phyloP scores from a whole-genome alignment of 106 monocot genomes.

The Dendrobium huoshanense region DNA sequence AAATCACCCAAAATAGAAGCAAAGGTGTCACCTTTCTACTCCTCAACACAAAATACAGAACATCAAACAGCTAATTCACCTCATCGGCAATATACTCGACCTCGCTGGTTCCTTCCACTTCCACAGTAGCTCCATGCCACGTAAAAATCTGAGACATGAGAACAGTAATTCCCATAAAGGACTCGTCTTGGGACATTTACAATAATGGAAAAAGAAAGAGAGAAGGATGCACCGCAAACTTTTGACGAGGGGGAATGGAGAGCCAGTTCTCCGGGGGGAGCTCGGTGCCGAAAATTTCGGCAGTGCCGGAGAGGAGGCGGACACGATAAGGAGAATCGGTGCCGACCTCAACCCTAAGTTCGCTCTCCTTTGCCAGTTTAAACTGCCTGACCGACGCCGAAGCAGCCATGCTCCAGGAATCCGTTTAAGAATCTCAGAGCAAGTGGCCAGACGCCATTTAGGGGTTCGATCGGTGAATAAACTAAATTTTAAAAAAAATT shows the following conservation, averaged over 20 bases:
- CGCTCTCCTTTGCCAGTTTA: constrained; percentile 76
- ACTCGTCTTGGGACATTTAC: background rate
- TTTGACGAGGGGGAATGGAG: constrained; percentile 58
- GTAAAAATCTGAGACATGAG: constrained; percentile 62
- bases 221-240: constrained; percentile 48
- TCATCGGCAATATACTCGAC: constrained; percentile 91
- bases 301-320: constrained; percentile 76
- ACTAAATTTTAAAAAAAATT: too few species aligned
- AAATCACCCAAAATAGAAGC: background rate
- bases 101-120: constrained; percentile 80
- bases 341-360: constrained; percentile 79
- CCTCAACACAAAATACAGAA: background rate
- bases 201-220: background rate
- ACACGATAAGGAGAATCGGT: constrained; percentile 38
- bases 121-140: constrained; percentile 83
- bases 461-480: too few species aligned
- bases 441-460: too few species aligned
- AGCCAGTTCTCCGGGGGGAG: constrained; percentile 81
- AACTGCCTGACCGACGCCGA: constrained; percentile 28
- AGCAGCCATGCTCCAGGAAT: background rate
- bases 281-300: constrained; percentile 95
- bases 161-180: background rate
- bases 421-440: too few species aligned
- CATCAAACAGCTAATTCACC: constrained; percentile 28
- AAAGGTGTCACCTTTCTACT: background rate